Conservation (phyloP, 1,284 basidiomycete species). For the Cryptococcus jaspeensis region DNA sequence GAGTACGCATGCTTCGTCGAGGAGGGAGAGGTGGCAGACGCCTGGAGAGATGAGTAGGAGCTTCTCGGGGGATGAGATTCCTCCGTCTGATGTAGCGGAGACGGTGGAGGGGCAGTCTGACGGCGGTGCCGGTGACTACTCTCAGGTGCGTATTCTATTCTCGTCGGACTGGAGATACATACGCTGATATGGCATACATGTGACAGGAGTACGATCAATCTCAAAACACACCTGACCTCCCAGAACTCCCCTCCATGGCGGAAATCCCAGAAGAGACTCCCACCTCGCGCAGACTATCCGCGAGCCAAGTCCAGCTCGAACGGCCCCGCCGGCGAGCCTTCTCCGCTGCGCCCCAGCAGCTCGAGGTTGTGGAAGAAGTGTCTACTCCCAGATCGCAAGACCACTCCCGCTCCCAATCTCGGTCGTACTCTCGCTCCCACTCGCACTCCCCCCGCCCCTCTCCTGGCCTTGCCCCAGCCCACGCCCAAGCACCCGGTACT, state of each 20-base stretch:
- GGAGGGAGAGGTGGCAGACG: constrained; percentile 32
- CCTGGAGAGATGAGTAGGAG: constrained; percentile 37
- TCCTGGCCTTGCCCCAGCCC: background rate
- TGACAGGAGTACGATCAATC: constrained; percentile 1
- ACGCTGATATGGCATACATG: no score
- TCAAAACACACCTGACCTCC: constrained; percentile 11
- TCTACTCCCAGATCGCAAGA: background rate
- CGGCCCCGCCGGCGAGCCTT: constrained; percentile 19
- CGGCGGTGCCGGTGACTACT: constrained; percentile 21
- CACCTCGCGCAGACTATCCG: constrained; percentile 24
- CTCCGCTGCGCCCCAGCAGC: constrained; percentile 3
- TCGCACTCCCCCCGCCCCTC: background rate
- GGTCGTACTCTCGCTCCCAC: no score
- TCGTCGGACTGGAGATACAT: no score
- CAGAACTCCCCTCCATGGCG: constrained; percentile 13
- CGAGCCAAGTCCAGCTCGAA: constrained; percentile 23
- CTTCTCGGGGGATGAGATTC: constrained; percentile 35
- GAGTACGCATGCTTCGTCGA: constrained; percentile 16
- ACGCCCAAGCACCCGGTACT: background rate
- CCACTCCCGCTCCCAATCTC: no score
- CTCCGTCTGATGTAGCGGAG: constrained; percentile 9
- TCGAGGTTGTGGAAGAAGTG: constrained; percentile 6
- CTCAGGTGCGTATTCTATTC: constrained; percentile 14
- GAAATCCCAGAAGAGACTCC: constrained; percentile 20
- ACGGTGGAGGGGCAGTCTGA: background rate